These are phyloP conservation scores for Camelina neglecta DNA, from an alignment of 345 rosid genomes.

Conservation along the genomic window DNA sequence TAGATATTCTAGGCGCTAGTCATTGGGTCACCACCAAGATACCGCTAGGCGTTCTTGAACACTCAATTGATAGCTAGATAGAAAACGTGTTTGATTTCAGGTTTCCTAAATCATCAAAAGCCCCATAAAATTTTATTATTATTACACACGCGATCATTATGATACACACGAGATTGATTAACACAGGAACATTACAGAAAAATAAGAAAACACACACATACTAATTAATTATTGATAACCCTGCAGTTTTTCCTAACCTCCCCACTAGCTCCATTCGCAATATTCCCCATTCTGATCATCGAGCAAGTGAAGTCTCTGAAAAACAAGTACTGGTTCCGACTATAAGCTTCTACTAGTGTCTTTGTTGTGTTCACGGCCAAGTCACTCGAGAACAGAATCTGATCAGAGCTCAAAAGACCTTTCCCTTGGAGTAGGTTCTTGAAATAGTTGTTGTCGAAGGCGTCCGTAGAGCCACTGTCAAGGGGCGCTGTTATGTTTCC, in stretches of 20 bases:
- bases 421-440: conserved; percentile 56
- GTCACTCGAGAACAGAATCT: conserved; percentile 59
- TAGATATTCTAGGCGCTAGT: no score
- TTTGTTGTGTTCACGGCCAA: conserved; percentile 57
- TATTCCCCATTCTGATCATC: conserved; percentile 77
- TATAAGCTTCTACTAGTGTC: conserved; percentile 56
- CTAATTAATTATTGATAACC: conserved; percentile 47
- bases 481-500: conserved; percentile 51
- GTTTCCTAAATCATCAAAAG: background rate
- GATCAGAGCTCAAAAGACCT: conserved; percentile 70
- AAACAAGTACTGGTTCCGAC: conserved; percentile 47
- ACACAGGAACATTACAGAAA: conserved; percentile 27
- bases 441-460: conserved; percentile 73
- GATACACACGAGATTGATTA: conserved; percentile 20
- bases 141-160: conserved; percentile 21
- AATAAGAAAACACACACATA: background rate
- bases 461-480: conserved; percentile 57
- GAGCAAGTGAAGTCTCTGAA: conserved; percentile 55
- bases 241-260: conserved; percentile 68
- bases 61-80: no score
- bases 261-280: conserved; percentile 61
- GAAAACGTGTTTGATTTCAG: no score
- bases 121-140: background rate
- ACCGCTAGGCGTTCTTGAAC: no score
- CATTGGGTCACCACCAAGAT: no score